Percentiles rank a stretch among this genome's conserved stretches.
phyloP scores from a whole-genome alignment of 192 early-diverging fungal genomes.

The Backusella tarrabulga region DNA sequence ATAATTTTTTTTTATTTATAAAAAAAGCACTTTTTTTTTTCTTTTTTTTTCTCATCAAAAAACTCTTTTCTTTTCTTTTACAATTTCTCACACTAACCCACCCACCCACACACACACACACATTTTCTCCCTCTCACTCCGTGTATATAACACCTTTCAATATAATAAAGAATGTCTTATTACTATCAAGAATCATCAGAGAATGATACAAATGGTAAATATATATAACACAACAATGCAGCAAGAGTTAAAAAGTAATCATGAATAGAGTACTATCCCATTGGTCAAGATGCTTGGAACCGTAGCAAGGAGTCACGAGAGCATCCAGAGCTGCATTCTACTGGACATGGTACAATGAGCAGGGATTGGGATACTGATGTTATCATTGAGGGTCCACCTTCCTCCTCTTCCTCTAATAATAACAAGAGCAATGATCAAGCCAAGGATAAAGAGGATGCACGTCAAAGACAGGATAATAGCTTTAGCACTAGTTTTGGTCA shows the following conservation, averaged over 20 bases:
- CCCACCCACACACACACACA: too few species aligned
- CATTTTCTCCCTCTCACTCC: neutral
- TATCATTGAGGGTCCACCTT: neutral
- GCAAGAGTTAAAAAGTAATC: neutral
- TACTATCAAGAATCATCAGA: neutral
- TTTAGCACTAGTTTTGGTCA: neutral
- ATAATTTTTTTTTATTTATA: neutral
- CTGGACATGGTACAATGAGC: conserved; percentile 11
- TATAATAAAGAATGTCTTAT: neutral
- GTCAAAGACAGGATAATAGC: neutral
- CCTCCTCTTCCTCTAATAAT: neutral
- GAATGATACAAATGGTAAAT: neutral
- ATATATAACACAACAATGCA: neutral
- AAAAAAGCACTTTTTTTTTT: neutral
- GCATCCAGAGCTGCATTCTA: conserved; percentile 8
- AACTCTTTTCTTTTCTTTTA: neutral
- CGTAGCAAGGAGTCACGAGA: neutral
- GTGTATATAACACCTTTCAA: neutral
- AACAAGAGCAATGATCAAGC: neutral
- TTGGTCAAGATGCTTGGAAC: conserved; percentile 12
- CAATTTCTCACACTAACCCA: too few species aligned
- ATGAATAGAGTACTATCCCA: neutral
- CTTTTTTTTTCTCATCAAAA: neutral
- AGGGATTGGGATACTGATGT: neutral
- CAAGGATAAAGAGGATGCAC: neutral